These are phyloP conservation scores for Gonium pectorale DNA, from an alignment of 139 green algal genomes.

Conservation along the genomic window DNA sequence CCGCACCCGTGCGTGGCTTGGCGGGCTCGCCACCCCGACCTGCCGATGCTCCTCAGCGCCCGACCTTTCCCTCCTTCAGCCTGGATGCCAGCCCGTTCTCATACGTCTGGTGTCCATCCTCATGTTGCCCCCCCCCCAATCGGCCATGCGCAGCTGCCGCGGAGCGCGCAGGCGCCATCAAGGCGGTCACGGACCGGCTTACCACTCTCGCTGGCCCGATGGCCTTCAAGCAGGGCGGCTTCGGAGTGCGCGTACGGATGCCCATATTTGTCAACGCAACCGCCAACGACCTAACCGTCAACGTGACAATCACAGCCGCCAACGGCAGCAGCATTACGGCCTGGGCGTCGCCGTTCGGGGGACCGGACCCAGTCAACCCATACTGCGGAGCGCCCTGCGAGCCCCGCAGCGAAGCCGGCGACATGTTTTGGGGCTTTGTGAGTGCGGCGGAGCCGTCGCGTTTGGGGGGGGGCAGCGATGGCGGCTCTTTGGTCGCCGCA, in stretches of 20 bases:
- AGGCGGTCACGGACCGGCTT: background rate
- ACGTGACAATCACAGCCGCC: too few relatives aligned
- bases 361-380: background rate
- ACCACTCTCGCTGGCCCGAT: background rate
- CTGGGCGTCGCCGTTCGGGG: background rate
- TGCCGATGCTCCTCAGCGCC: background rate
- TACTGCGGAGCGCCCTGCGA: background rate
- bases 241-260: background rate
- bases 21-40: background rate
- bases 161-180: background rate
- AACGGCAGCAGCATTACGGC: background rate
- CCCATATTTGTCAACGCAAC: constrained; percentile 6
- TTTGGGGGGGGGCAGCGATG: background rate
- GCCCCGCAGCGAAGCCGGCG: background rate
- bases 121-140: too few relatives aligned
- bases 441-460: background rate
- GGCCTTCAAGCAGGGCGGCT: background rate
- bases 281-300: too few relatives aligned
- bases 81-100: background rate
- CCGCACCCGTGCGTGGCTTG: background rate
- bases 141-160: background rate
- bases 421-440: constrained; percentile 23
- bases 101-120: too few relatives aligned
- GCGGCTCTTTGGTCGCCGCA: background rate
- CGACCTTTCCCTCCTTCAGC: background rate